These are phyloP conservation scores for Aspergillus piperis DNA, from an alignment of 2,329 filamentous ascomycete genomes.

Conservation along the genomic window DNA sequence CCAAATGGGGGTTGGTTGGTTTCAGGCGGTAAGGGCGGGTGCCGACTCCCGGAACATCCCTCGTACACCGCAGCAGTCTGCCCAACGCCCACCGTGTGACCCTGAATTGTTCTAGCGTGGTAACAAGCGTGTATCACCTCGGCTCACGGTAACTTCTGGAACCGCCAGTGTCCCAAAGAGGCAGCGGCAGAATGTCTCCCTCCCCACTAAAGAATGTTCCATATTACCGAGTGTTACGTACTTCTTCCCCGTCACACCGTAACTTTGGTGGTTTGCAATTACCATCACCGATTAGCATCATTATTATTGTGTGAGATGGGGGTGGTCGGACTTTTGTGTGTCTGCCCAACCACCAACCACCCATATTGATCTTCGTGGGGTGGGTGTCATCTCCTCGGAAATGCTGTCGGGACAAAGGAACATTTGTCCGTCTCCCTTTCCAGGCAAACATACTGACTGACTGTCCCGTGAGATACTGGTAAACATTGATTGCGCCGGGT, in stretches of 20 bases:
- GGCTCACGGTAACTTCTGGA: constrained; percentile 10
- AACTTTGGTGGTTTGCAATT: background rate
- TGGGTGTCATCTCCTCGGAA: background rate
- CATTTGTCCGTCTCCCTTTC: background rate
- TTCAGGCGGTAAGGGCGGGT: constrained; percentile 13
- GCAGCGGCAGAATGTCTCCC: constrained; percentile 5
- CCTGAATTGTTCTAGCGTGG: constrained; percentile 1
- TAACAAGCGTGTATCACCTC: background rate
- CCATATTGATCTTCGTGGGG: background rate
- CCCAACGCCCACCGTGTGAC: background rate
- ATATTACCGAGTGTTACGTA: constrained; percentile 7
- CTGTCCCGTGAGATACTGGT: background rate
- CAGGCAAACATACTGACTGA: background rate
- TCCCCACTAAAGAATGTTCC: constrained; percentile 14
- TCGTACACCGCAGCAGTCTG: background rate
- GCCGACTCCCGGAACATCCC: constrained; percentile 10
- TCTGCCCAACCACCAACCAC: background rate
- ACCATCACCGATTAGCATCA: background rate
- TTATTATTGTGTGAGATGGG: background rate
- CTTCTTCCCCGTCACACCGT: background rate
- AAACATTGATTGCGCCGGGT: background rate
- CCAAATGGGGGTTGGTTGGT: background rate
- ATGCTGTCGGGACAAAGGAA: background rate
- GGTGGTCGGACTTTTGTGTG: background rate
- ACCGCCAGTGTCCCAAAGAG: background rate